phyloP scores from a whole-genome alignment of 1,284 basidiomycete species.

The Sanghuangporus sanghuang region DNA sequence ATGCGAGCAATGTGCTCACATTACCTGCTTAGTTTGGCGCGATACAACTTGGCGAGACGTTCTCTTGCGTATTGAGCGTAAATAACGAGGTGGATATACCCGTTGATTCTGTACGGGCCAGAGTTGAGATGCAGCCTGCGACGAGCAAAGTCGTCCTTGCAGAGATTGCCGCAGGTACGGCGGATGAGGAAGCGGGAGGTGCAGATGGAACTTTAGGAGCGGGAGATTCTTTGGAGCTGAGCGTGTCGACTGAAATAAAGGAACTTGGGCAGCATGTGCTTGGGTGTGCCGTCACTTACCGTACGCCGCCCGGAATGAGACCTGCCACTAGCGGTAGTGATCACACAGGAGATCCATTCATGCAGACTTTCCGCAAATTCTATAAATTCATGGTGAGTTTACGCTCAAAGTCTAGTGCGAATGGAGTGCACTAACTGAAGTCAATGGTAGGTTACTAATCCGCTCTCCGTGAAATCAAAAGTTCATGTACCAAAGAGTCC shows the following conservation, averaged over 20 bases:
- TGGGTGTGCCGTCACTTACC: conserved; percentile 70
- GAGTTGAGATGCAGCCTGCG: conserved; percentile 75
- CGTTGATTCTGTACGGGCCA: conserved; percentile 53
- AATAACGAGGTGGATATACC: conserved; percentile 68
- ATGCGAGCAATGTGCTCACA: conserved; percentile 65
- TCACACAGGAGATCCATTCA: conserved; percentile 47
- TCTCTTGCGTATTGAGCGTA: conserved; percentile 70
- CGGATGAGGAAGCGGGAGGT: conserved; percentile 34
- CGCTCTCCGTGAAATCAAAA: conserved; percentile 86
- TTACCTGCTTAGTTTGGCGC: conserved; percentile 74
- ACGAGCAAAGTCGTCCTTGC: conserved; percentile 56
- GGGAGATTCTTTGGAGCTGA: conserved; percentile 56
- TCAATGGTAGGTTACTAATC: conserved; percentile 68
- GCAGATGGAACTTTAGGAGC: conserved; percentile 38
- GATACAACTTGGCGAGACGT: conserved; percentile 78
- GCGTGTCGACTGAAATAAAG: conserved; percentile 76
- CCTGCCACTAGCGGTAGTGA: conserved; percentile 41
- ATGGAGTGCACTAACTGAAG: conserved; percentile 4
- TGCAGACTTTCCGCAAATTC: conserved; percentile 79
- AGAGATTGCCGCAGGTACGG: conserved; percentile 34
- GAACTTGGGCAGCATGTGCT: conserved; percentile 80
- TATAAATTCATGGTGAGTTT: conserved; percentile 80
- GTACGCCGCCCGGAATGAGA: conserved; percentile 49
- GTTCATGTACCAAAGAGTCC: conserved; percentile 73
- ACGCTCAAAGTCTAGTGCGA: not conserved